These are phyloP conservation scores for Neofusicoccum ribis DNA, from an alignment of 2,329 filamentous ascomycete species.

Conservation along the genomic window DNA sequence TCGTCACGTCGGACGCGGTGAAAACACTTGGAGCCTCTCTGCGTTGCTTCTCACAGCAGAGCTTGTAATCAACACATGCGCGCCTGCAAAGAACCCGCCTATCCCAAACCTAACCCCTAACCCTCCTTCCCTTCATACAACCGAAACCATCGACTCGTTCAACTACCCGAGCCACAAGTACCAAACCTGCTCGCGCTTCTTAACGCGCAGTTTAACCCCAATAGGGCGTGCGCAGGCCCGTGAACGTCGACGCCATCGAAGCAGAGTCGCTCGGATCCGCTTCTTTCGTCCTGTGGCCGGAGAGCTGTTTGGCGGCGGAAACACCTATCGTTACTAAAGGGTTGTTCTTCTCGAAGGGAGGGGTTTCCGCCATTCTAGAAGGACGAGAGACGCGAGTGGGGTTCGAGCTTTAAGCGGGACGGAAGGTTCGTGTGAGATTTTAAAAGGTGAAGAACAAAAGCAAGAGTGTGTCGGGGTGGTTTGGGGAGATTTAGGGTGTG, in stretches of 20 bases:
- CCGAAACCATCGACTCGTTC: no score
- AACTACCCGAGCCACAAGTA: not conserved
- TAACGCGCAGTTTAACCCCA: slow-evolving; percentile 32
- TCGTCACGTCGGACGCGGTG: no score
- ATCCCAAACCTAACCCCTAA: no score
- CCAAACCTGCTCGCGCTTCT: not conserved
- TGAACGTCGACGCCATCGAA: slow-evolving; percentile 33
- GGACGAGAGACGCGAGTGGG: slow-evolving; percentile 3
- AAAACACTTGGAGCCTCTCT: no score
- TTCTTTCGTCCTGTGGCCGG: slow-evolving; percentile 71
- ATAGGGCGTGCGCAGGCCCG: slow-evolving; percentile 41
- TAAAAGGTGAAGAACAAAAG: no score
- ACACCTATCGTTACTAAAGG: not conserved
- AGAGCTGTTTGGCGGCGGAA: slow-evolving; percentile 40
- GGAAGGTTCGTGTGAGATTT: not conserved
- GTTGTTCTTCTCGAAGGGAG: not conserved
- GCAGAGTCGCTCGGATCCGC: slow-evolving; percentile 44
- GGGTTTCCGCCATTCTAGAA: not conserved
- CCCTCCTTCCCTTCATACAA: no score
- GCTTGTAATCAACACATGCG: no score
- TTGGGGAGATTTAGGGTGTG: not conserved
- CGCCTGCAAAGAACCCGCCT: no score
- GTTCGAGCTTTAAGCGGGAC: slow-evolving; percentile 2
- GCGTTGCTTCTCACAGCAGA: no score
- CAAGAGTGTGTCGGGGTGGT: not conserved